These are phyloP conservation scores for Trametes sanguinea DNA, from an alignment of 768 basidiomycete genomes.

Conservation along the genomic window DNA sequence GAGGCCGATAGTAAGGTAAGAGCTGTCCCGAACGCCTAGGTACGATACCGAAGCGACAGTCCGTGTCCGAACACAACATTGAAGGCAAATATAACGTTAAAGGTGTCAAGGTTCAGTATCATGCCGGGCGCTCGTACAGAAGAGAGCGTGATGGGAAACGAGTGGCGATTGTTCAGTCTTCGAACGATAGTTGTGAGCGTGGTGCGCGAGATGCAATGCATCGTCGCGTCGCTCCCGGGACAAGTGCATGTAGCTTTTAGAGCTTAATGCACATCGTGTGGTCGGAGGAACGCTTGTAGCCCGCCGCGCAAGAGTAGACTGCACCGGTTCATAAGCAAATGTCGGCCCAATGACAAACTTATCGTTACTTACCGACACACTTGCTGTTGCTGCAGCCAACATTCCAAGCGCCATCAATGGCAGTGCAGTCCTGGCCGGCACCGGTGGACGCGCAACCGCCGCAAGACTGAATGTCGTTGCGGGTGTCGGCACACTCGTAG, in stretches of 20 bases:
- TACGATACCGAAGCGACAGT: constrained; percentile 14
- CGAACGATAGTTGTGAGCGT: constrained; percentile 1
- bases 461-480: constrained; percentile 66
- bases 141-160: constrained; percentile 21
- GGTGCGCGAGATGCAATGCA: neutral
- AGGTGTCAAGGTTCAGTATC: constrained; percentile 1
- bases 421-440: constrained; percentile 69
- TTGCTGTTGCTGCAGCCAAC: constrained; percentile 64
- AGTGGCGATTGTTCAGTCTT: constrained; percentile 16
- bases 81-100: constrained; percentile 3
- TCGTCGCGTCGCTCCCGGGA: constrained; percentile 2
- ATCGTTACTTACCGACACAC: constrained; percentile 50
- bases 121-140: neutral
- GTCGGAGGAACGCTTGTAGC: constrained; percentile 46
- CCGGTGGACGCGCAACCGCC: constrained; percentile 73
- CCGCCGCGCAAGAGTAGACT: constrained; percentile 55
- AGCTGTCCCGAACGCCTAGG: constrained; percentile 14
- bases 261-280: constrained; percentile 45
- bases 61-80: constrained; percentile 12
- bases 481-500: constrained; percentile 66
- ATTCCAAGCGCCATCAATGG: constrained; percentile 64
- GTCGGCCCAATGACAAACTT: neutral
- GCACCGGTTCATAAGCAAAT: constrained; percentile 8
- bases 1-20: constrained; percentile 4
- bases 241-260: constrained; percentile 26